Conservation (phyloP, 371 early-diverging fungal species). For the Caulochytrium protostelioides region DNA sequence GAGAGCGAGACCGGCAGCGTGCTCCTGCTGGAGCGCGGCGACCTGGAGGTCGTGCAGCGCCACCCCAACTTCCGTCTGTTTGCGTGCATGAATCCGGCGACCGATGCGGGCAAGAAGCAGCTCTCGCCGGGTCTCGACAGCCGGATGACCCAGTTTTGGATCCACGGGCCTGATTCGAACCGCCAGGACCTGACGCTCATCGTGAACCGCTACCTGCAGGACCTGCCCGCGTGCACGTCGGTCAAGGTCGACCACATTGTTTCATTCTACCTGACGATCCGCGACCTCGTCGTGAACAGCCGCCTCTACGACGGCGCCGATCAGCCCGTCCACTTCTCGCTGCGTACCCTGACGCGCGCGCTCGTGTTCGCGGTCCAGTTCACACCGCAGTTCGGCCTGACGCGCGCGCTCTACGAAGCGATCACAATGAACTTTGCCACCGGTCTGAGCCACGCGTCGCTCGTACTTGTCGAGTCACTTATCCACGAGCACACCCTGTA, state of each 20-base stretch:
- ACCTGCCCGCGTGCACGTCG: constrained; percentile 26
- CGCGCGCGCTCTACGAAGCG: constrained; percentile 75
- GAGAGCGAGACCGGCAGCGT: constrained; percentile 61
- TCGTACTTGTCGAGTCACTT: constrained; percentile 29
- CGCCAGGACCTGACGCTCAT: constrained; percentile 63
- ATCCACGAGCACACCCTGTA: constrained; percentile 41
- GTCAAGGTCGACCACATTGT: constrained; percentile 50
- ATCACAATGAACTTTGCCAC: constrained; percentile 88
- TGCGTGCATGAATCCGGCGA: constrained; percentile 99
- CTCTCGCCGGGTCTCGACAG: constrained; percentile 76
- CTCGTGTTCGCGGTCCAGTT: constrained; percentile 55
- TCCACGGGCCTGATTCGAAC: constrained; percentile 67
- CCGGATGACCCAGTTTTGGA: constrained; percentile 85
- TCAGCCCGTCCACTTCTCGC: constrained; percentile 72
- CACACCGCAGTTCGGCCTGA: constrained; percentile 45
- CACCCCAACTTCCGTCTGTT: constrained; percentile 94
- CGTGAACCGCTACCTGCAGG: constrained; percentile 45
- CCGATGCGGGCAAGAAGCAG: constrained; percentile 94
- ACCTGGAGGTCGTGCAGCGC: constrained; percentile 57
- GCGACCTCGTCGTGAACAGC: constrained; percentile 43
- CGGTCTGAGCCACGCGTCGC: constrained; percentile 55
- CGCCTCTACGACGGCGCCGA: constrained; percentile 74
- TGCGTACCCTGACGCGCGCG: constrained; percentile 83
- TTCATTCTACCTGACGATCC: constrained; percentile 62
- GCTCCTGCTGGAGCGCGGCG: constrained; percentile 75